Base-by-base conservation (phyloP, 2,329 filamentous ascomycete genomes). In the Blastomyces percursus region DNA sequence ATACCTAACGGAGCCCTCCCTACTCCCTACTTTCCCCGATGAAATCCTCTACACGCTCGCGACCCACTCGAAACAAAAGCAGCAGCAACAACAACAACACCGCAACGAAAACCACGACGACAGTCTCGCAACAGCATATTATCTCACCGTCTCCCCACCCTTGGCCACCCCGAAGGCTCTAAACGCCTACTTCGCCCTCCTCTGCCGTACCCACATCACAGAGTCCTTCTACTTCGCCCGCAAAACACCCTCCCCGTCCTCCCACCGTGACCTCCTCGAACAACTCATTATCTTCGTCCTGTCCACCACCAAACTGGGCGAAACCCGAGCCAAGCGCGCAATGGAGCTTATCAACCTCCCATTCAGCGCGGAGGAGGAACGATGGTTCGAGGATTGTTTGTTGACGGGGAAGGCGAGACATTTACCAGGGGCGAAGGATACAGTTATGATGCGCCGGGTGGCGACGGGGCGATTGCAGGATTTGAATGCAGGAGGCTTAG, bases 21-120 rank as follows among this genome's bases (percentile, higher is more conserved):
- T 95, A 4, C 85, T 87, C 24, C 86, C 89, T 44, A 91, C 91
- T 61, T 95, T 94, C 70, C 83, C 89, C 62, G 90, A 94, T 75
- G 89, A 95, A 65, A 92, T 95, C 60, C 81, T 94, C 67, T 82
- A 82, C 32, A 81, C 82, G 4, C 82, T 94, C 4, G 84, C 90
- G 2, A 81, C 85, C 66, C 80, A 85, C 46, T 77, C 80, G 51
- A 77, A 81, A 57, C 40, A 48, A 11, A 78, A 80, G 62, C 21
- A 51, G 48, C 48, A 51, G 12, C 48, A 24, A 6, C n/a, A 27
- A 14, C 48, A 50, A 27, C 21, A 51, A 24, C 3, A 5, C 24
- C 21, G 21, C 48, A 27, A 8, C 48, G 48, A 51, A 27, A 51
- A 51, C 14, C 11, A 51, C 4, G 86, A 90, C 70, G 83, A 84